Conservation (phyloP, 352 stramenopile genomes). For the Phytophthora boehmeriae region DNA sequence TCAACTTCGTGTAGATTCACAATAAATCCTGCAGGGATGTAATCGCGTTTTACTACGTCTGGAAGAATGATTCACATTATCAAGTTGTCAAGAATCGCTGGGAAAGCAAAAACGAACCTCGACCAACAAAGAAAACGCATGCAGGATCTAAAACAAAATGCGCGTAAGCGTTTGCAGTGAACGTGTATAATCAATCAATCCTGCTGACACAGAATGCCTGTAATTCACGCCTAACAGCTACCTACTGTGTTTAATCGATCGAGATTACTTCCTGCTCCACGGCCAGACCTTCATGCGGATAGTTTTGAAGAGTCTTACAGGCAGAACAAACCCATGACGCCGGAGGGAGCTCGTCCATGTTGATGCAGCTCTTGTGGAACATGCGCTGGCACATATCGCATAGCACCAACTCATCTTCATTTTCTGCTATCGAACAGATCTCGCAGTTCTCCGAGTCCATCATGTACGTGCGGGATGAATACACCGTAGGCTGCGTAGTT, state of each 20-base stretch:
- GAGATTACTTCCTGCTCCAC: slow-evolving; percentile 66
- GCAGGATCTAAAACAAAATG: slow-evolving; percentile 23
- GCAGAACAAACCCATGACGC: slow-evolving; percentile 80
- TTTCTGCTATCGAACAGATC: slow-evolving; percentile 55
- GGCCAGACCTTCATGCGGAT: slow-evolving; percentile 60
- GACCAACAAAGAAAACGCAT: slow-evolving; percentile 29
- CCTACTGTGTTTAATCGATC: slow-evolving; percentile 53
- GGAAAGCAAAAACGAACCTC: slow-evolving; percentile 54
- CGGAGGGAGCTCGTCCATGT: slow-evolving; percentile 76
- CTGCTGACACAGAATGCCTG: slow-evolving; percentile 9
- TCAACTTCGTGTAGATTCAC: slow-evolving; percentile 45
- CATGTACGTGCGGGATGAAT: slow-evolving; percentile 76
- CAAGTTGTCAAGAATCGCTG: slow-evolving; percentile 81
- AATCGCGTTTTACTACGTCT: slow-evolving; percentile 88
- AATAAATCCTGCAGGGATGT: slow-evolving; percentile 77
- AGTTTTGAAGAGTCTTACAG: slow-evolving; percentile 74
- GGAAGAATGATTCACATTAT: slow-evolving; percentile 89
- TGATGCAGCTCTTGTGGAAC: slow-evolving; percentile 86
- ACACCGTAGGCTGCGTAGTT: slow-evolving; percentile 58
- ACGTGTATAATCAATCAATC: slow-evolving; percentile 38
- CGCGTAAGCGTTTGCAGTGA: slow-evolving; percentile 19
- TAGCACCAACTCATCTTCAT: slow-evolving; percentile 75
- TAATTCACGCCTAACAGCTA: slow-evolving; percentile 11
- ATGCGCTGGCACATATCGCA: slow-evolving; percentile 86
- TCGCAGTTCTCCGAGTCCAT: slow-evolving; percentile 79